phyloP scores from a whole-genome alignment of 2,329 filamentous ascomycete species.

The Scedosporium apiospermum region DNA sequence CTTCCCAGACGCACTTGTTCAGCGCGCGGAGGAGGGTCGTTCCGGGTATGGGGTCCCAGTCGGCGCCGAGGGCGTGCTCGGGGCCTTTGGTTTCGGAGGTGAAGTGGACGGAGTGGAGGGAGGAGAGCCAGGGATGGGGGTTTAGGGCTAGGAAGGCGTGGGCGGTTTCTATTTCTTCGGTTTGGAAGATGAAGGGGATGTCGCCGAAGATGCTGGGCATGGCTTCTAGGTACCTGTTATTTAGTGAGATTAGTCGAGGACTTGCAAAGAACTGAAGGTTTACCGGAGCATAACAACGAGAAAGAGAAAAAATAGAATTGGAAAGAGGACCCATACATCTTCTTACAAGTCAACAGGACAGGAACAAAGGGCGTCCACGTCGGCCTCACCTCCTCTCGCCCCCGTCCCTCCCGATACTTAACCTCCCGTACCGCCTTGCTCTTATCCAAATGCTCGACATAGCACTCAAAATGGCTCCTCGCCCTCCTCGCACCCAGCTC shows the following conservation, averaged over 20 bases:
- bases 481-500: neutral
- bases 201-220: neutral
- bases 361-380: neutral
- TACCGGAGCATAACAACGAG: too few relatives aligned
- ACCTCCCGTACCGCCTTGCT: neutral
- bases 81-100: neutral
- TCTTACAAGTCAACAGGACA: slow-evolving; percentile 4
- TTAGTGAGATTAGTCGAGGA: neutral
- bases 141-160: neutral
- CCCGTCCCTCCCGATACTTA: neutral
- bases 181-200: neutral
- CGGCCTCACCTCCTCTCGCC: neutral
- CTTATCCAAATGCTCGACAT: neutral
- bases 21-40: neutral
- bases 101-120: neutral
- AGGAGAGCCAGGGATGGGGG: neutral
- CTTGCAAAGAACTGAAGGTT: too few relatives aligned
- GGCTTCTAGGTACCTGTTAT: slow-evolving; percentile 1
- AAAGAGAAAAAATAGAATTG: neutral
- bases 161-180: neutral
- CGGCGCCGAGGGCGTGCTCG: neutral
- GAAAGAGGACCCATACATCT: neutral
- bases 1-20: neutral
- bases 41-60: neutral
- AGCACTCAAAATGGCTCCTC: neutral